A percentile compares a stretch with the other conserved stretches of the same genome.
These are phyloP conservation scores for Phytophthora kernoviae DNA, from an alignment of 352 stramenopile genomes.

Conservation along the genomic window DNA sequence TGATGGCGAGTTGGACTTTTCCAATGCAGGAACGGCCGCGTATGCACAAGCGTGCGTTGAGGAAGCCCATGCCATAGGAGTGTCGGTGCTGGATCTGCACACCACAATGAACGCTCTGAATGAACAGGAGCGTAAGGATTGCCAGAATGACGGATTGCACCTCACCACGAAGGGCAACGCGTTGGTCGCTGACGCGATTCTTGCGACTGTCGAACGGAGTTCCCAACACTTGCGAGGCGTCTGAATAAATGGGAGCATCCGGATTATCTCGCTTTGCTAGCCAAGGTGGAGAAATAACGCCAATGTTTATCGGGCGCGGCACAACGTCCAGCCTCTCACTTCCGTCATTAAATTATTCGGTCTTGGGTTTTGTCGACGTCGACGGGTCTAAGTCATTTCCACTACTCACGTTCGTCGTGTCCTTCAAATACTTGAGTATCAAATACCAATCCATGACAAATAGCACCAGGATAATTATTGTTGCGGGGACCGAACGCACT, in stretches of 20 bases:
- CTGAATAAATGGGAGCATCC: conserved; percentile 35
- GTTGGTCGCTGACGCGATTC: conserved; percentile 26
- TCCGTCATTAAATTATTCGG: conserved; percentile 29
- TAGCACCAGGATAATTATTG: conserved; percentile 34
- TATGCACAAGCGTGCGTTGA: conserved; percentile 36
- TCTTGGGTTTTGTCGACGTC: conserved; percentile 27
- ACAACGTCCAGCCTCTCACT: no score
- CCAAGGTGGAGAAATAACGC: conserved; percentile 3
- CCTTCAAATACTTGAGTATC: conserved; percentile 34
- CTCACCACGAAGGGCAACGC: conserved; percentile 36
- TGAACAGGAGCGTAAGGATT: conserved; percentile 13
- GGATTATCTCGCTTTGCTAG: conserved; percentile 31
- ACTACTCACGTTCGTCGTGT: background rate
- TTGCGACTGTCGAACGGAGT: conserved; percentile 26
- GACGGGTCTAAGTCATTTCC: conserved; percentile 10
- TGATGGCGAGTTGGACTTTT: conserved; percentile 38
- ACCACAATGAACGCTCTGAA: conserved; percentile 28
- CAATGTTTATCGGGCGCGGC: background rate
- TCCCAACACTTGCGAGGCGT: conserved; percentile 23
- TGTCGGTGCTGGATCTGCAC: conserved; percentile 30
- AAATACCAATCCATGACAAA: conserved; percentile 38
- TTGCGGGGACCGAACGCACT: conserved; percentile 25
- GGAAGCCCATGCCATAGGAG: conserved; percentile 11
- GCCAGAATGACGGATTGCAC: conserved; percentile 42
- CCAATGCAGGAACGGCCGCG: conserved; percentile 22